These are phyloP conservation scores for Prunus padus DNA, from an alignment of 306 rosid genomes.

Conservation along the genomic window DNA sequence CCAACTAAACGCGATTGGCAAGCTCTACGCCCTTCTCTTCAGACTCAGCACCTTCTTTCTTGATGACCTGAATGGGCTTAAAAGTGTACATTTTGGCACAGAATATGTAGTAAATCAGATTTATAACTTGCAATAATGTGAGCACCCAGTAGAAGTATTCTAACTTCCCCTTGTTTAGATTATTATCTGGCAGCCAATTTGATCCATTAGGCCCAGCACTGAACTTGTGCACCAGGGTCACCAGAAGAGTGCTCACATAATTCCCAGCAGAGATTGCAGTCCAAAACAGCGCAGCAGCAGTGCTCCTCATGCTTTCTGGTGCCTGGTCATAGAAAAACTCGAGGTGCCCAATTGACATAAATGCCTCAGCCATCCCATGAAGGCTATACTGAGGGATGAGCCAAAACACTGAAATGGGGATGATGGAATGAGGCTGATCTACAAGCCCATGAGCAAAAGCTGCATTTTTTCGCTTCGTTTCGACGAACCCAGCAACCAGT, in stretches of 20 bases:
- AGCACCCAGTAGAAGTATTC: constrained; percentile 87
- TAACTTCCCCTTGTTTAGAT: constrained; percentile 65
- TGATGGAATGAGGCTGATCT: constrained; percentile 38
- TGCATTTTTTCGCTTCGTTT: constrained; percentile 54
- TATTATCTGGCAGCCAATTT: constrained; percentile 82
- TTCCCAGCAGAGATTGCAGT: constrained; percentile 63
- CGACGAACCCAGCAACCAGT: constrained; percentile 69
- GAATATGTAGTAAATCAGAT: constrained; percentile 57
- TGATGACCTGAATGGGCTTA: constrained; percentile 61
- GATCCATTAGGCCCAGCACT: constrained; percentile 57
- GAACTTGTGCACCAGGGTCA: constrained; percentile 64
- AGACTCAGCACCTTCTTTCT: constrained; percentile 27
- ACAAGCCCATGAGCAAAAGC: constrained; percentile 50
- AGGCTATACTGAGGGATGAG: constrained; percentile 85
- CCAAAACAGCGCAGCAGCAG: constrained; percentile 84
- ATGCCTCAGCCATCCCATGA: constrained; percentile 93
- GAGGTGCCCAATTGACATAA: constrained; percentile 88
- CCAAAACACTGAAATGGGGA: constrained; percentile 86
- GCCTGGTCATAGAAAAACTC: constrained; percentile 95
- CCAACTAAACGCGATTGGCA: constrained; percentile 25
- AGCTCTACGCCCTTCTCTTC: constrained; percentile 56
- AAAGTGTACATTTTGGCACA: constrained; percentile 68
- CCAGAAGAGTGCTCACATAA: constrained; percentile 70
- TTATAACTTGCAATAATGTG: constrained; percentile 54
- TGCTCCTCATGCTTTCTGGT: constrained; percentile 94